Base-by-base conservation (phyloP, 768 basidiomycete species). In the Pulveroboletus sp. region DNA sequence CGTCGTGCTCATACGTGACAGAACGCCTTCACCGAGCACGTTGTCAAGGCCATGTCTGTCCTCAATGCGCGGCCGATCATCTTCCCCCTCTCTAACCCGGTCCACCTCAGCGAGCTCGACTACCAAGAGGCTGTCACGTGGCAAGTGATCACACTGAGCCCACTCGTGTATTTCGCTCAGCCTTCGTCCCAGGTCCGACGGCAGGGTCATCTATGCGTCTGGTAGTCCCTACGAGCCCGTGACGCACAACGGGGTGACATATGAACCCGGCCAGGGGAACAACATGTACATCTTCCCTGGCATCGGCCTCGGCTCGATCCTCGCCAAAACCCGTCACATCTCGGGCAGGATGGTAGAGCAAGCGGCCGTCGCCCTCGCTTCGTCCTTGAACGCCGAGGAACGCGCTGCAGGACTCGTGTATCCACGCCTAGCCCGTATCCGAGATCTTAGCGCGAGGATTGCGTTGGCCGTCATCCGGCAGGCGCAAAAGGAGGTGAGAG, bases 11-110 rank as follows among this genome's bases (percentile, higher is more conserved):
- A 51, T 31, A 39, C 24, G 24, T 41, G 21, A 18, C 49, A 71
- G 68, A 71, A 70, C 37, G 84, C 84, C 1, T 91, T 91, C 71
- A 77, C 71, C 10, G 75, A 83, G 63, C 71, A 78, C 10, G 80
- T 82, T 30, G 79, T 90, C 30, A 72, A 71, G 47, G 68, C 75
- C 35, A 86, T 90, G 85, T 76, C 79, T 15, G 68, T 73, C 8
- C 67, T 83, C 39, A 89, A 89, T 67, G 58, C 68, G 15, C 78
- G 79, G 2, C 88, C 88, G n/a, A 84, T 89, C 70, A 79, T 90
- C 61, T 89, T 91, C 72, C 86, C 88, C 31, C 77, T 90, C 1
- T 86, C 84, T 31, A 90, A 90, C 64, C 88, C 88, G 11, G 71
- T 82, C 24, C 72, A 76, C 28, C 71, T 82, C 31, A 73, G 75